Evolutionary conservation across 768 basidiomycete species (phyloP), one percentile per base, ranked within the genome.

Genomic region (Tricholoma terreum): DNA sequence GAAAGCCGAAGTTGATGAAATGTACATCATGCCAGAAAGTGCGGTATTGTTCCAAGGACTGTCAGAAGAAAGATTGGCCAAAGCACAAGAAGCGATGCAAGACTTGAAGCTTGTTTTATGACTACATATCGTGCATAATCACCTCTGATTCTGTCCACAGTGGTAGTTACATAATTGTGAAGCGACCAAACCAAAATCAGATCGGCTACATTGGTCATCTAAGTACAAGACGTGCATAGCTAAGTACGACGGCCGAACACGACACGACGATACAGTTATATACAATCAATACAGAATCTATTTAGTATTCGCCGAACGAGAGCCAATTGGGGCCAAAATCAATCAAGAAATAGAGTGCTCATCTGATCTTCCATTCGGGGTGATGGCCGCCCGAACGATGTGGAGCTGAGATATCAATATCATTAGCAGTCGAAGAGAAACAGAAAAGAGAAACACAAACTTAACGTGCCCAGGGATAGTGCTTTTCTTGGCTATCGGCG

Each of bases 61-160:
- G 76, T 55, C 75, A 77, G 60, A 71, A 62, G 55, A 63, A 67
- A 51, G 71, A 76, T 58, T 78, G 77, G 76, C 65, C 66, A 51
- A 59, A 48, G 27, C 75, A 75, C 58, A 76, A 73, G 35, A 14
- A 33, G 14, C n/a, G 48, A 21, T 56, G 46, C 43, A 54, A 54
- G 30, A 3, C 30, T 50, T 50, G 10, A 33, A 19, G 3, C 24
- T 3, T 27, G 24, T 2, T 27, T 27, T n/a, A n/a, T n/a, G n/a
- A n/a, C n/a, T n/a, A n/a, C n/a, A n/a, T n/a, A n/a, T n/a, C n/a
- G n/a, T n/a, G n/a, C n/a, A n/a, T n/a, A n/a, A n/a, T n/a, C n/a
- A n/a, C n/a, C n/a, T n/a, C n/a, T n/a, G n/a, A n/a, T n/a, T n/a
- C n/a, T n/a, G n/a, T n/a, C n/a, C 34, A 14, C 34, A 35, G 24